Evolutionary conservation across 768 basidiomycete species (phyloP), one percentile per base, ranked within the genome.

Genomic region (Boletus sp.): DNA sequence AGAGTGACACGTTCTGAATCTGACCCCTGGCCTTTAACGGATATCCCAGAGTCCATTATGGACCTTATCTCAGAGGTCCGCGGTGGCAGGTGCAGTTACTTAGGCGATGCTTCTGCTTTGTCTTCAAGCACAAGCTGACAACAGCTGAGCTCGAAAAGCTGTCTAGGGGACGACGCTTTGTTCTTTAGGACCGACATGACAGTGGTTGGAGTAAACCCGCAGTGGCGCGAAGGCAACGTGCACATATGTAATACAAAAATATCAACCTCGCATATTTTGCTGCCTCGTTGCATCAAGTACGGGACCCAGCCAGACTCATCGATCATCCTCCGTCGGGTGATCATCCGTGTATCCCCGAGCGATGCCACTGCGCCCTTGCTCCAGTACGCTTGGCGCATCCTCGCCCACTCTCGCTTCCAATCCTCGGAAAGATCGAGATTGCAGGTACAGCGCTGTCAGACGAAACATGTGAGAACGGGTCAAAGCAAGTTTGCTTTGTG

Each of bases 291-390:
- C 24, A 28, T 54, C 52, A 42, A 39, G 29, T 12, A 47, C 18
- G 35, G 11, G 40, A 11, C 28, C 20, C 2, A 28, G 42, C 9
- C n/a, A n/a, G n/a, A 42, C n/a, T 24, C 12, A 45, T 45, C 44
- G 28, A 45, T 52, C 61, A 17, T 56, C 30, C 8, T 6, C 9
- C 0, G 24, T 28, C 29, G 45, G 52, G 50, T 68, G 73, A 56
- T 78, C 76, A 47, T 90, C 87, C 47, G 80, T 80, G 69, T 98
- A 98, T 10, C 90, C 92, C 59, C 88, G 81, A 39, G 96, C 94
- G 46, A 96, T 88, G 6, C 96, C 96, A 62, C 83, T 90, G 46
- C 94, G 76, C 0, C 96, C 96, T 70, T 96, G 90, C 73, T 97
- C 92, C 56, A 98, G 71, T 40, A 87, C 70, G 59, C 89, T 83